These are phyloP conservation scores for Lentinula lateritia DNA, from an alignment of 768 basidiomycete species.

Conservation along the genomic window DNA sequence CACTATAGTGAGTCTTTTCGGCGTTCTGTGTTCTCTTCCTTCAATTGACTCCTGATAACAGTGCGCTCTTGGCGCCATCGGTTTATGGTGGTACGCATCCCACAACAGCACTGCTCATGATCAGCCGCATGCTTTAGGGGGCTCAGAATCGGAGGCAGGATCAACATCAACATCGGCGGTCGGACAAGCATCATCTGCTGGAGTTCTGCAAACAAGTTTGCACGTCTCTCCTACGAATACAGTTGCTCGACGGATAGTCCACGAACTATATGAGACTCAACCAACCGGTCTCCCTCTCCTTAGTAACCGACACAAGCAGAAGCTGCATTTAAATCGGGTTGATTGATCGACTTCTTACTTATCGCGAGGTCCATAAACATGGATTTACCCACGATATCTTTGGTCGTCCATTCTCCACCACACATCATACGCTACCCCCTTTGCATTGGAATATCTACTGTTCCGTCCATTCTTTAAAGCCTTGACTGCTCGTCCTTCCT, in stretches of 20 bases:
- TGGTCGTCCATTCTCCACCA: too few relatives aligned
- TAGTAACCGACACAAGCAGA: neutral
- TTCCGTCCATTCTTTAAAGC: slow-evolving; percentile 1
- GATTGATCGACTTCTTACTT: neutral
- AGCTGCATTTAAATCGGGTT: neutral
- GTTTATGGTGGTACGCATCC: slow-evolving; percentile 53
- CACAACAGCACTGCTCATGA: slow-evolving; percentile 44
- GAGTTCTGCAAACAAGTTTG: slow-evolving; percentile 17
- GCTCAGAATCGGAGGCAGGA: slow-evolving; percentile 38
- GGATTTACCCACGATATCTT: too few relatives aligned
- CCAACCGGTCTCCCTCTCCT: neutral
- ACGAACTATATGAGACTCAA: neutral
- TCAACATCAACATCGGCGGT: slow-evolving; percentile 11
- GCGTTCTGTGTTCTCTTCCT: neutral
- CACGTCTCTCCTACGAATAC: slow-evolving; percentile 62
- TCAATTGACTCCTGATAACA: slow-evolving; percentile 13
- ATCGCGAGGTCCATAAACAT: too few relatives aligned
- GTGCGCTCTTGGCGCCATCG: slow-evolving; percentile 52
- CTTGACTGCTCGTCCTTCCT: neutral
- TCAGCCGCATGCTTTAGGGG: slow-evolving; percentile 59
- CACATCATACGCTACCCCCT: too few relatives aligned
- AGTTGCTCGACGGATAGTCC: slow-evolving; percentile 28
- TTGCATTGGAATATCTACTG: neutral
- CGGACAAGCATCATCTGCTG: slow-evolving; percentile 15
- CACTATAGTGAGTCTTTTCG: slow-evolving; percentile 36